Conservation (phyloP, 306 rosid species). For the Inga oerstediana region DNA sequence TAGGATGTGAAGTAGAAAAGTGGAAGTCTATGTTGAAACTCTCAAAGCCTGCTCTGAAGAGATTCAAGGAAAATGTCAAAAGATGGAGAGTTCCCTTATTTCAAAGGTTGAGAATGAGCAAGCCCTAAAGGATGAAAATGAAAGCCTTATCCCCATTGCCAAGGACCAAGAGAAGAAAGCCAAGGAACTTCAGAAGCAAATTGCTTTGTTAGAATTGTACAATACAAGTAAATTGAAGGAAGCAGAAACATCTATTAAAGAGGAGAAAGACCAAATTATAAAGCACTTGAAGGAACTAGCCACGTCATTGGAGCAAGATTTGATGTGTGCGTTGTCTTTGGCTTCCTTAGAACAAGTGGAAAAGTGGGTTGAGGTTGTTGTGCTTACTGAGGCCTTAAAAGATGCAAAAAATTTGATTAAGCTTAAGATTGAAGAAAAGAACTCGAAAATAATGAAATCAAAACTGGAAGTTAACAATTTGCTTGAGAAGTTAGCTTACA, state of each 20-base stretch:
- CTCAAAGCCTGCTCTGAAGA: slow-evolving; percentile 44
- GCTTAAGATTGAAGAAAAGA: slow-evolving; percentile 54
- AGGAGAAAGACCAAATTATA: slow-evolving; percentile 44
- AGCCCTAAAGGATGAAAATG: slow-evolving; percentile 48
- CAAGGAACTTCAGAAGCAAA: slow-evolving; percentile 47
- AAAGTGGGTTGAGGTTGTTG: slow-evolving; percentile 47
- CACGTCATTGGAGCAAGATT: slow-evolving; percentile 50
- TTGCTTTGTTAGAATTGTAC: slow-evolving; percentile 43
- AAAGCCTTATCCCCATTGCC: slow-evolving; percentile 37
- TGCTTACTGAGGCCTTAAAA: slow-evolving; percentile 54
- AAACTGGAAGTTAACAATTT: slow-evolving; percentile 41
- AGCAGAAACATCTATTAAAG: slow-evolving; percentile 38
- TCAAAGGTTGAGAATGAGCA: slow-evolving; percentile 38
- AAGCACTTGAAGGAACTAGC: slow-evolving; percentile 41
- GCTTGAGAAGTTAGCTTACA: slow-evolving; percentile 31
- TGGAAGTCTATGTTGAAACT: slow-evolving; percentile 51
- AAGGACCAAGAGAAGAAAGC: slow-evolving; percentile 44
- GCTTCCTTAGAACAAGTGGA: slow-evolving; percentile 54
- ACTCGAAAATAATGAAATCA: slow-evolving; percentile 33
- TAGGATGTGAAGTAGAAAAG: slow-evolving; percentile 40
- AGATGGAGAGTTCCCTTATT: slow-evolving; percentile 49
- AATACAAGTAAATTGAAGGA: slow-evolving; percentile 41
- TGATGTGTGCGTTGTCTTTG: slow-evolving; percentile 35
- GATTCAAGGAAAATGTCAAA: slow-evolving; percentile 49
- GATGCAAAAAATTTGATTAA: slow-evolving; percentile 38